Evolutionary conservation across 192 early-diverging fungal species (phyloP).

Genomic region (Phlyctochytrium planicorne): DNA sequence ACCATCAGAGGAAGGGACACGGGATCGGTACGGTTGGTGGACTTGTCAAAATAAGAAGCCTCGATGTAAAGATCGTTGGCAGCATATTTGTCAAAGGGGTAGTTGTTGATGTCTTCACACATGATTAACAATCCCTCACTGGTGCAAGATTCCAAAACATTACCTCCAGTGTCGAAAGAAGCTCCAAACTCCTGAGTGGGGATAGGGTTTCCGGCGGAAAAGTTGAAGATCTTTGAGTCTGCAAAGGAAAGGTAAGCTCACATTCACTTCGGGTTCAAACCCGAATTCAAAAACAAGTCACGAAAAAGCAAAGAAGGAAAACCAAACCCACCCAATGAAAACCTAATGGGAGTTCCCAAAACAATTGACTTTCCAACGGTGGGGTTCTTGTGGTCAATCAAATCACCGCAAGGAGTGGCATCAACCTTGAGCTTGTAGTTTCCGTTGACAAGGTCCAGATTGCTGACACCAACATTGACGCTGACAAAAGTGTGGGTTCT

Average conservation of each 20-base stretch:
- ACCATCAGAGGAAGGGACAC: neutral
- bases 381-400: no score
- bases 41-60: neutral
- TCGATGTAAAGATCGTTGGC: neutral
- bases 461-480: neutral
- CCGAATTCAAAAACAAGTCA: no score
- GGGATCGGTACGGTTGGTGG: neutral
- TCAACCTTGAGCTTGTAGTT: neutral
- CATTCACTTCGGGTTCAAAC: neutral
- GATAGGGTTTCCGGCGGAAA: neutral
- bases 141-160: neutral
- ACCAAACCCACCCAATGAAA: neutral
- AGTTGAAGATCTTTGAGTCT: neutral
- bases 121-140: neutral
- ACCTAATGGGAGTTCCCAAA: neutral
- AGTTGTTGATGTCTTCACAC: neutral
- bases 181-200: neutral
- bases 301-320: neutral
- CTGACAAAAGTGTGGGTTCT: neutral
- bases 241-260: neutral
- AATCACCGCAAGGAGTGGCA: neutral
- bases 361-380: neutral
- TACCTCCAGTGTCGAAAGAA: neutral
- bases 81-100: slow-evolving; percentile 9
- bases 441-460: neutral